Percentiles rank a stretch among this genome's conserved stretches.
Conservation (phyloP, 257 asterid genomes). For the Lithospermum erythrorhizon region DNA sequence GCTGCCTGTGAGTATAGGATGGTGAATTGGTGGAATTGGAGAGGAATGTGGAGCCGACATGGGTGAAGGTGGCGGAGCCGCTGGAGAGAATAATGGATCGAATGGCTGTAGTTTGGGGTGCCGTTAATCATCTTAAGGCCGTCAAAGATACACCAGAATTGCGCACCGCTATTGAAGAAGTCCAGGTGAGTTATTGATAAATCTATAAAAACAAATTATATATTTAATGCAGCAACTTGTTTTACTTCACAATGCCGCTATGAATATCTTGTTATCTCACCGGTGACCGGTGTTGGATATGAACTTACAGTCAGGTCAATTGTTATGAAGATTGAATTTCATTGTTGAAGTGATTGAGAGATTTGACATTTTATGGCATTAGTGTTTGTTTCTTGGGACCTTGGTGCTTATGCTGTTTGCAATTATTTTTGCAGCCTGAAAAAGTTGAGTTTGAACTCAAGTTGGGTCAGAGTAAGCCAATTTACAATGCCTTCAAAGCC, state of each 20-base stretch:
- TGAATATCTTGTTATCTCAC: no score
- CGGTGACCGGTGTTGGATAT: no score
- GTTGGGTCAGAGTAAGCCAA: slow-evolving; percentile 89
- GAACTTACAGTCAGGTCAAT: no score
- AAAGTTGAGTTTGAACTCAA: slow-evolving; percentile 84
- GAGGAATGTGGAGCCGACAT: slow-evolving; percentile 80
- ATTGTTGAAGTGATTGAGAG: no score
- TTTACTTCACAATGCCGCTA: no score
- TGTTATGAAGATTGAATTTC: no score
- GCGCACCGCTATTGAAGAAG: slow-evolving; percentile 94
- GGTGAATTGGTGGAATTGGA: slow-evolving; percentile 69
- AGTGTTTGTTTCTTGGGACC: no score
- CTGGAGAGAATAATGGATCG: slow-evolving; percentile 69
- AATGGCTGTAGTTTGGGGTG: slow-evolving; percentile 83
- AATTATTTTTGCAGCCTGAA: slow-evolving; percentile 54
- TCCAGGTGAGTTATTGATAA: slow-evolving; percentile 44
- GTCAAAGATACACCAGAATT: slow-evolving; percentile 83
- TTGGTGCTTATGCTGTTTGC: not conserved
- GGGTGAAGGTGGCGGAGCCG: slow-evolving; percentile 97
- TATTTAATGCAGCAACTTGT: no score
- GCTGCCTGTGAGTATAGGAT: slow-evolving; percentile 29
- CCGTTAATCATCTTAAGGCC: slow-evolving; percentile 83
- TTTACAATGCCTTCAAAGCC: slow-evolving; percentile 77
- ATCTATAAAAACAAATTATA: no score
- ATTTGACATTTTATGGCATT: not conserved